Evolutionary conservation across 2,329 filamentous ascomycete species (phyloP), one percentile per base, ranked within the genome.

Genomic region (Gaeumannomyces tritici): DNA sequence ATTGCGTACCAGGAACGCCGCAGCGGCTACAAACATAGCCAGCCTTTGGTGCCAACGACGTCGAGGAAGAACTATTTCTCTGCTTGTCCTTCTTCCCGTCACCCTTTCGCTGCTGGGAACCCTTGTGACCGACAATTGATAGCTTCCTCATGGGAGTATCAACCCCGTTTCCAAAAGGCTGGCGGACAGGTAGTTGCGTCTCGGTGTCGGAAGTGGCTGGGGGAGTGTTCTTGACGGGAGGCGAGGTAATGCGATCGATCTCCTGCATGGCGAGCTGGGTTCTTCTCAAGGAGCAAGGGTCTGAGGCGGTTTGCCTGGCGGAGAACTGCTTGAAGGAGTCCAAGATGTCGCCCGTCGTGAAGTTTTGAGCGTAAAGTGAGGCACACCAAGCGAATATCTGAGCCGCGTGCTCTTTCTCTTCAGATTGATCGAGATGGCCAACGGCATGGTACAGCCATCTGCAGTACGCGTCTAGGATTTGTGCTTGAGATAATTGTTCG

Each of bases 21-120:
- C 74, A 76, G 56, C 72, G 72, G 11, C 68, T 70, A 63, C 74
- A 76, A 28, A 70, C 60, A 62, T 74, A 75, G 18, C 8, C 4
- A 7, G 8, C 42, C 8, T 8, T 21, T 7, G 42, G 42, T 18
- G 21, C 21, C 7, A n/a, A 1, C 18, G 7, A 18, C 21, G 42
- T 3, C 6, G 12, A n/a, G 18, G 18, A 8, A 51, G 18, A n/a
- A 21, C 21, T 2, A 21, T n/a, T 21, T 51, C 6, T n/a, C 8
- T 51, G 42, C 42, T 51, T 51, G 8, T 51, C 42, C 18, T 42
- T 42, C 5, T 42, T 21, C 13, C 21, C 21, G 35, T 42, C 35
- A 3, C 18, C 33, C 13, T 35, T 51, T 21, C n/a, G 42, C 8
- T 7, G 42, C 42, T 51, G 42, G 6, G 42, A 13, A 21, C 42